Percentiles rank a stretch among this genome's conserved stretches.
Evolutionary conservation across 768 basidiomycete genomes (phyloP).

Genomic region (Boletus vermiculosoides): DNA sequence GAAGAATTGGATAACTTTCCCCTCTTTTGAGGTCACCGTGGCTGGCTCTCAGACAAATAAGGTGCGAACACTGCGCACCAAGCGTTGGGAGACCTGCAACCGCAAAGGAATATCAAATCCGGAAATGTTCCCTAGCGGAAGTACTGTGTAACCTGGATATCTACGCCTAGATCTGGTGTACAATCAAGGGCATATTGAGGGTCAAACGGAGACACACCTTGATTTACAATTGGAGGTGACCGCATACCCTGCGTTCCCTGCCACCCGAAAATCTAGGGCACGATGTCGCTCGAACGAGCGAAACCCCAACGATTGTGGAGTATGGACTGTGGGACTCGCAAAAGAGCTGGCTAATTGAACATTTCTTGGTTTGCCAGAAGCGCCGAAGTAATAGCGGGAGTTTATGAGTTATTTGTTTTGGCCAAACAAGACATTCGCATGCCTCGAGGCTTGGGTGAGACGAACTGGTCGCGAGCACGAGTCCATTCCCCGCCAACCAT

Average conservation of each 20-base stretch:
- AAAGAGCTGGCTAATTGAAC: not conserved
- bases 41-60: conserved; percentile 10
- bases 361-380: not conserved
- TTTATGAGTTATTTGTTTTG: conserved; percentile 28
- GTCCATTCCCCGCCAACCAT: conserved; percentile 7
- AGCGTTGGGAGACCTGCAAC: conserved; percentile 4
- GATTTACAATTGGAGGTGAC: not conserved
- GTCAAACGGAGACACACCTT: conserved; percentile 7
- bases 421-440: conserved; percentile 27
- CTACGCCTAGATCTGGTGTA: conserved; percentile 12
- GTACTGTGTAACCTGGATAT: not conserved
- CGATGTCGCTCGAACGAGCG: not conserved
- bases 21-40: conserved; percentile 6
- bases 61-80: conserved; percentile 15
- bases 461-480: conserved; percentile 17
- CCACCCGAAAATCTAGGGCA: not conserved
- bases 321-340: no score
- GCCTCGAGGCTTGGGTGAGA: conserved; percentile 33
- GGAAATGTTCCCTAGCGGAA: conserved; percentile 5
- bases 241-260: not conserved
- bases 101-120: conserved; percentile 23
- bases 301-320: not conserved
- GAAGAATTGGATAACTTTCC: conserved; percentile 12
- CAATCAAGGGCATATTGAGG: conserved; percentile 9
- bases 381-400: not conserved